Percentiles rank a stretch among this genome's conserved stretches.
These are phyloP conservation scores for Apostasia ramifera DNA, from an alignment of 106 monocot species.

Conservation along the genomic window DNA sequence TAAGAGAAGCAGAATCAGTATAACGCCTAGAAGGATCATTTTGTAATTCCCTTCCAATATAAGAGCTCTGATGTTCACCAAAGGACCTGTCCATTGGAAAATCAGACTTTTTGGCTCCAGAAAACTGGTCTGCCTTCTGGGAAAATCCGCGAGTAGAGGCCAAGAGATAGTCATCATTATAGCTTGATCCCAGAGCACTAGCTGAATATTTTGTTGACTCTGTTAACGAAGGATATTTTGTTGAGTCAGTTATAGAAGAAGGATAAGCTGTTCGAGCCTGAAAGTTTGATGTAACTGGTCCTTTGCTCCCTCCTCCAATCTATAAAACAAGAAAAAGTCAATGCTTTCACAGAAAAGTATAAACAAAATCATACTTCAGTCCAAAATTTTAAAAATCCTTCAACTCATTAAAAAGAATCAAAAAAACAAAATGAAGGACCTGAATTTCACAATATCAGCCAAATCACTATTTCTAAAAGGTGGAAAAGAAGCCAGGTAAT, in stretches of 20 bases:
- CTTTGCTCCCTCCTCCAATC: slow-evolving; percentile 52
- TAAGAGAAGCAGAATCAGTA: slow-evolving; percentile 37
- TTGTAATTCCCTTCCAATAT: slow-evolving; percentile 55
- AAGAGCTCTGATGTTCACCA: slow-evolving; percentile 51
- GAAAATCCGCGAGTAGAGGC: slow-evolving; percentile 39
- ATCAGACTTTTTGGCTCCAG: slow-evolving; percentile 33
- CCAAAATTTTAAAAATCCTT: not conserved
- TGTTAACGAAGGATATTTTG: slow-evolving; percentile 45
- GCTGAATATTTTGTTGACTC: slow-evolving; percentile 65
- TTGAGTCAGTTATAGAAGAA: slow-evolving; percentile 37
- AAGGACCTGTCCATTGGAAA: slow-evolving; percentile 62
- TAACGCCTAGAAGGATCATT: slow-evolving; percentile 61
- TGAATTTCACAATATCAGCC: not conserved
- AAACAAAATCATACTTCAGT: not conserved
- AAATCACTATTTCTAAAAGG: not conserved
- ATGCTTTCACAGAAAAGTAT: not conserved
- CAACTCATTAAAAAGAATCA: not conserved
- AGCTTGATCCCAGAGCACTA: slow-evolving; percentile 44
- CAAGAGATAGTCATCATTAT: slow-evolving; percentile 62
- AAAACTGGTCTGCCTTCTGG: slow-evolving; percentile 60
- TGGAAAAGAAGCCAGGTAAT: too few relatives aligned
- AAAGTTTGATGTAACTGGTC: slow-evolving; percentile 31
- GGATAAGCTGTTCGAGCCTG: slow-evolving; percentile 40
- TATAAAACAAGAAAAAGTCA: slow-evolving; percentile 9
- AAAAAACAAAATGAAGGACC: not conserved